Base-by-base conservation (phyloP, 768 basidiomycete genomes). In the Mrakia gelida region DNA sequence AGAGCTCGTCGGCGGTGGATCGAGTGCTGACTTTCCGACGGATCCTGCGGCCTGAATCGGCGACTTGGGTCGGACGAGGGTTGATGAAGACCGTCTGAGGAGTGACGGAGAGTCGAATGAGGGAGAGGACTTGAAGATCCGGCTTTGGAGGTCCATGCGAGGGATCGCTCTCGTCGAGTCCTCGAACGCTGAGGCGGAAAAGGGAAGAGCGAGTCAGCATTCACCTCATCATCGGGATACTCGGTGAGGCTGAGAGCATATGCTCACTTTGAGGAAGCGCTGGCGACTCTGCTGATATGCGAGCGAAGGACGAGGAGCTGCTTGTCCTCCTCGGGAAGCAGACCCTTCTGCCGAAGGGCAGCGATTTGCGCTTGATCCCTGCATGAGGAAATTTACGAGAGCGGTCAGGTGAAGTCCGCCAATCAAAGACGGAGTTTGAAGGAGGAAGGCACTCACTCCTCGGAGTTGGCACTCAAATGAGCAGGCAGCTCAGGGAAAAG, bases 71-170 rank as follows among this genome's bases (percentile, higher is more conserved):
- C 1, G 74, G n/a, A 5, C 62, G 75, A 23, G 68, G 81, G 43
- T 82, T 92, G 80, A 97, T 86, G 84, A 98, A 97, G 28, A 97
- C 90, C 0, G 94, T 97, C 78, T 93, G 93, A 18, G 94, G 94
- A 0, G 95, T 92, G 7, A 95, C 91, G 0, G 91, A 91, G 5
- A 98, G 89, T 81, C 93, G 94, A 81, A 91, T 92, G 59, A 99
- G 87, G 11, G 77, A 38, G 26, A 78, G 71, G 68, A 41, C 73
- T 70, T 63, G 78, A 18, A 70, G 38, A 45, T 70, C 67, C 11
- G 67, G 67, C 67, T 41, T 38, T 11, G 30, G 65, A 16, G 65
- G 34, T 21, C 67, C 67, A 6, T 15, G 34, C 3, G 67, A 41
- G 6, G 67, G 26, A n/a, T 70, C 67, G 38, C 67, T 70, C 7